phyloP scores from a whole-genome alignment of 345 rosid genomes.

The Leavenworthia alabamica region DNA sequence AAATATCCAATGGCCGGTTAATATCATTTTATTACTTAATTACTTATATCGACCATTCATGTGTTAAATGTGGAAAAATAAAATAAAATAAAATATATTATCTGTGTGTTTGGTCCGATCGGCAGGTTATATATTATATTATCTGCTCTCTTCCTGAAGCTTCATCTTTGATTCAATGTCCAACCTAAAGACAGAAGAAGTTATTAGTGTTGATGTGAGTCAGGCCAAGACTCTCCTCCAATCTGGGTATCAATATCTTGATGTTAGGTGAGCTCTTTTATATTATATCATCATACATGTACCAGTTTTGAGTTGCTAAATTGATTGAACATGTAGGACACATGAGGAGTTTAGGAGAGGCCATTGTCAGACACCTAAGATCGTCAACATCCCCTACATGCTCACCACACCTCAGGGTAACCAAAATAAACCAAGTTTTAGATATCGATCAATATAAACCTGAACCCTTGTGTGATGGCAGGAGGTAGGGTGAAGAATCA shows the following conservation, averaged over 20 bases:
- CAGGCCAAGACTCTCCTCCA: slow-evolving; percentile 47
- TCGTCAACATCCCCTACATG: slow-evolving; percentile 72
- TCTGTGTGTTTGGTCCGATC: not conserved
- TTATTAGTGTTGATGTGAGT: slow-evolving; percentile 53
- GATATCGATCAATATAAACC: not conserved
- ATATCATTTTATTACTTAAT: no score
- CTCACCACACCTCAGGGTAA: slow-evolving; percentile 65
- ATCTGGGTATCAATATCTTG: slow-evolving; percentile 53
- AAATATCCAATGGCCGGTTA: no score
- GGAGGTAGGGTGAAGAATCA: slow-evolving; percentile 34
- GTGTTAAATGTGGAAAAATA: no score
- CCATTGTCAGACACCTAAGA: slow-evolving; percentile 47
- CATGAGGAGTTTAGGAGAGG: slow-evolving; percentile 67
- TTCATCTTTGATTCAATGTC: not conserved
- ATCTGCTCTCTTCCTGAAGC: slow-evolving; percentile 6
- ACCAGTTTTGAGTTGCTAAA: not conserved
- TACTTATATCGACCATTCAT: no score
- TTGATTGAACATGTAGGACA: slow-evolving; percentile 41
- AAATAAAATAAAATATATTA: no score
- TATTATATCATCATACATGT: not conserved
- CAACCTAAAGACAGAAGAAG: slow-evolving; percentile 47
- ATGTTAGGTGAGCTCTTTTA: slow-evolving; percentile 49
- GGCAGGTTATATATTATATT: not conserved
- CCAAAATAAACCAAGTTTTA: not conserved
- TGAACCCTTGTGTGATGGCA: not conserved